These are phyloP conservation scores for Schwanniomyces vanrijiae DNA, from an alignment of 805 yeast species.

Conservation along the genomic window DNA sequence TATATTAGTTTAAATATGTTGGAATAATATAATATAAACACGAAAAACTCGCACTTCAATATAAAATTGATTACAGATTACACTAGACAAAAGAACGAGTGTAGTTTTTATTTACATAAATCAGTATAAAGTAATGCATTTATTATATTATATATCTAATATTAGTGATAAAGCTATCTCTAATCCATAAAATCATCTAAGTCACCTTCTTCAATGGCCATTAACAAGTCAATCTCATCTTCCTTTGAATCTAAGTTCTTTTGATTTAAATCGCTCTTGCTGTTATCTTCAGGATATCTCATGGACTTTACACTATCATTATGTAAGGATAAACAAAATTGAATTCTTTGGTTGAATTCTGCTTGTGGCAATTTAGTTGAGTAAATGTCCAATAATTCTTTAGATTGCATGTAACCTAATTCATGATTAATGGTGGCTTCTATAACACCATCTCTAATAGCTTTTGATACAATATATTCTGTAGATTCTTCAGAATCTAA, in stretches of 20 bases:
- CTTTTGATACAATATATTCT: slow-evolving; percentile 94
- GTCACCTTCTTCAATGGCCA: slow-evolving; percentile 57
- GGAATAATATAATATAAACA: neutral
- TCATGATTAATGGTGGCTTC: slow-evolving; percentile 93
- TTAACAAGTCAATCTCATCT: slow-evolving; percentile 43
- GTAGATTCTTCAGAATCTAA: slow-evolving; percentile 94
- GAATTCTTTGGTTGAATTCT: slow-evolving; percentile 89
- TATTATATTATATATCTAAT: neutral
- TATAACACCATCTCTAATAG: slow-evolving; percentile 95
- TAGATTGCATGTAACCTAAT: slow-evolving; percentile 86
- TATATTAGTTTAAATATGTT: too few species aligned
- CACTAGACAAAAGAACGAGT: too few species aligned
- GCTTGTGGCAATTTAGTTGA: slow-evolving; percentile 84
- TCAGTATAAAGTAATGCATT: neutral
- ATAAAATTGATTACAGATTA: neutral
- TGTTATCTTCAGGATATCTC: slow-evolving; percentile 71
- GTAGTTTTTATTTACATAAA: too few species aligned
- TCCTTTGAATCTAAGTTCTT: slow-evolving; percentile 33
- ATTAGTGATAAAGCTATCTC: neutral
- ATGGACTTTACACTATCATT: slow-evolving; percentile 91
- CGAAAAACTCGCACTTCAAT: neutral
- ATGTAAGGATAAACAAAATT: slow-evolving; percentile 85
- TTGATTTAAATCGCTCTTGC: slow-evolving; percentile 25
- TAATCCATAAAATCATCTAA: slow-evolving; percentile 50
- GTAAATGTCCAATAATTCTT: slow-evolving; percentile 82